Conservation (phyloP, 176 grass and related monocot species). For the Oryza coarctata region DNA sequence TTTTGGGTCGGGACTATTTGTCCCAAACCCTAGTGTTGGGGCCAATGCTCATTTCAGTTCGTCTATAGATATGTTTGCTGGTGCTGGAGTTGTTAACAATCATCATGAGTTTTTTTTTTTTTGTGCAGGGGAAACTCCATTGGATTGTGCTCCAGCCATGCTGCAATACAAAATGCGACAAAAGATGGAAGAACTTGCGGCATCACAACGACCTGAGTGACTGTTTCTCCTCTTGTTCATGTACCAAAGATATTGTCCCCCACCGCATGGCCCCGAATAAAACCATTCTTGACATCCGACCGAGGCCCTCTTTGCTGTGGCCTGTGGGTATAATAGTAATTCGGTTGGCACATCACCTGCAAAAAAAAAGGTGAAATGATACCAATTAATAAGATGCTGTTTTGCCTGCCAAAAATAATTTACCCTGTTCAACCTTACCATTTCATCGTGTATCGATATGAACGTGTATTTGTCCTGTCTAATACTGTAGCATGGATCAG, state of each 20-base stretch:
- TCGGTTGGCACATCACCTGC: neutral
- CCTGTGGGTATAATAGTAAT: neutral
- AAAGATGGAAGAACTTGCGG: slow-evolving; percentile 58
- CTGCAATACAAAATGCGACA: slow-evolving; percentile 93
- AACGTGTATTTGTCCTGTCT: neutral
- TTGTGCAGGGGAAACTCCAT: slow-evolving; percentile 85
- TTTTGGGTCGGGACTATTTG: neutral
- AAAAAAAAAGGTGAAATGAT: neutral
- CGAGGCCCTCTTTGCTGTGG: neutral
- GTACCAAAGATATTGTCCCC: neutral
- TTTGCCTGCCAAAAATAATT: slow-evolving; percentile 10
- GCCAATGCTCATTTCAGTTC: neutral
- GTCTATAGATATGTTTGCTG: neutral
- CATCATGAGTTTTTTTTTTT: slow-evolving; percentile 9
- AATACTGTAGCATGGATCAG: neutral
- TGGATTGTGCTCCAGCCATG: slow-evolving; percentile 97
- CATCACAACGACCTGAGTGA: slow-evolving; percentile 25
- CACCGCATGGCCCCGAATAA: neutral
- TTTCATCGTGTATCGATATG: neutral
- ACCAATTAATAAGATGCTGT: neutral
- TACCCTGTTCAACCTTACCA: neutral
- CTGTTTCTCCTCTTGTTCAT: neutral
- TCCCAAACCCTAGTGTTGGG: neutral
- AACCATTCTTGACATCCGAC: neutral
- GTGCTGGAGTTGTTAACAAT: neutral